Conservation (phyloP, 164 flowering plant species). For the Vitis rupestris region DNA sequence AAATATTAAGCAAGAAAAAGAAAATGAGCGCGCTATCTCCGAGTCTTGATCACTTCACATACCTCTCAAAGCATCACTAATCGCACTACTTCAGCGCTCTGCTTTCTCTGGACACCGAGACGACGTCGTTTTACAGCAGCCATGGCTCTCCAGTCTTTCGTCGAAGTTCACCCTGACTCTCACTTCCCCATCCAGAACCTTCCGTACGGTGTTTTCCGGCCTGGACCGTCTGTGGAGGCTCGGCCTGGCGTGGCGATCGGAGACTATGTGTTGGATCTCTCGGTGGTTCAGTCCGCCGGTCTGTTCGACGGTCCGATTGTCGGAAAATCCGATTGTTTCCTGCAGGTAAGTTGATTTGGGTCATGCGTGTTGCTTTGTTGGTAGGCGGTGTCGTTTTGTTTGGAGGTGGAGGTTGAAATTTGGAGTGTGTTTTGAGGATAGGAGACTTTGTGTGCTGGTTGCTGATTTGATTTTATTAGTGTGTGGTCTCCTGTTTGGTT, state of each 20-base stretch:
- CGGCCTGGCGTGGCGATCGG: conserved; percentile 93
- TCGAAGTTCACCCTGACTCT: conserved; percentile 68
- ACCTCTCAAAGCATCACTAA: neutral
- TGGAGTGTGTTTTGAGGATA: too few relatives aligned
- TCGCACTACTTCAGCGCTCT: neutral
- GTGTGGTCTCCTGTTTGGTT: neutral
- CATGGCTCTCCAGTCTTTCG: conserved; percentile 72
- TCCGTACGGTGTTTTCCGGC: conserved; percentile 84
- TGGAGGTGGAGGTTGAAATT: too few relatives aligned
- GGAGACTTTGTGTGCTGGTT: too few relatives aligned
- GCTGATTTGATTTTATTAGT: too few relatives aligned
- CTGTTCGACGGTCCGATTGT: conserved; percentile 76
- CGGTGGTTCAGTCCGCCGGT: conserved; percentile 68
- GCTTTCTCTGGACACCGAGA: neutral
- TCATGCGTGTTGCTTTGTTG: too few relatives aligned
- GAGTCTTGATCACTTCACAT: neutral
- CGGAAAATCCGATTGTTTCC: conserved; percentile 63
- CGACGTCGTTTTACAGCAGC: conserved; percentile 1
- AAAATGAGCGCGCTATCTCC: too few relatives aligned
- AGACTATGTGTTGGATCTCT: conserved; percentile 79
- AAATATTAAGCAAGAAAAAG: too few relatives aligned
- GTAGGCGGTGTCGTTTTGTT: too few relatives aligned
- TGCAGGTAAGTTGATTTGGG: conserved; percentile 45
- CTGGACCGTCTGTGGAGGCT: conserved; percentile 34
- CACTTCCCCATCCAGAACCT: conserved; percentile 96